Conservation (phyloP, 2,329 filamentous ascomycete genomes). For the Colletotrichum siamense region DNA sequence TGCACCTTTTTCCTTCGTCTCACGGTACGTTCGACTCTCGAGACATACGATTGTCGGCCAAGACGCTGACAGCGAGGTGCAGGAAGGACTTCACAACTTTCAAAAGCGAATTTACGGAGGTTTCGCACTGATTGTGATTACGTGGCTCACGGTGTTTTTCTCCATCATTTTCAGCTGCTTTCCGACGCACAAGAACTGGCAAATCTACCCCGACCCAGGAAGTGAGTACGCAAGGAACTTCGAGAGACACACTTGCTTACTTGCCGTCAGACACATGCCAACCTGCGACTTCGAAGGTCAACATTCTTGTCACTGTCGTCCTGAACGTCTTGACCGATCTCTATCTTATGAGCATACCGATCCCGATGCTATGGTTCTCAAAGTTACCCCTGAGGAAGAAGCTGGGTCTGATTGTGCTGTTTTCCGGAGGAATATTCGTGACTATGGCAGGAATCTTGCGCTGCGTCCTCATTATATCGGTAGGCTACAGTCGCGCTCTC, state of each 20-base stretch:
- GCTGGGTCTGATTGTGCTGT: slow-evolving; percentile 41
- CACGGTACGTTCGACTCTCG: slow-evolving; percentile 36
- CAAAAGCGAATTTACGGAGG: slow-evolving; percentile 46
- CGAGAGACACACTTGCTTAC: slow-evolving; percentile 28
- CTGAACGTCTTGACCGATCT: slow-evolving; percentile 25
- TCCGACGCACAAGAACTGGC: slow-evolving; percentile 55
- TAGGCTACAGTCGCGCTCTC: slow-evolving; percentile 10
- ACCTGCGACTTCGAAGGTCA: slow-evolving; percentile 21
- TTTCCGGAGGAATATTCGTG: slow-evolving; percentile 45
- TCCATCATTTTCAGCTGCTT: slow-evolving; percentile 53
- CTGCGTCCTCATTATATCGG: slow-evolving; percentile 31
- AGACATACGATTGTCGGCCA: too few species aligned
- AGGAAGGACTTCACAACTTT: slow-evolving; percentile 20
- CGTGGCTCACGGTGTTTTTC: slow-evolving; percentile 51
- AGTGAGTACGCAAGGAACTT: slow-evolving; percentile 35
- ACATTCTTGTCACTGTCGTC: slow-evolving; percentile 22
- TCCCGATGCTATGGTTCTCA: slow-evolving; percentile 29
- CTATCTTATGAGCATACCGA: slow-evolving; percentile 24
- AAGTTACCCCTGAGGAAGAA: slow-evolving; percentile 32
- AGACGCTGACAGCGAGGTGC: not conserved
- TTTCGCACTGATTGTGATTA: slow-evolving; percentile 45
- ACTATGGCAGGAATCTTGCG: slow-evolving; percentile 44
- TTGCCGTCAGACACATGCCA: slow-evolving; percentile 34
- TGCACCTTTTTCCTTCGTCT: slow-evolving; percentile 57
- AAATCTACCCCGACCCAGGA: slow-evolving; percentile 58